Percentiles rank a stretch among this genome's conserved stretches.
These are phyloP conservation scores for Suhomyces kunorum DNA, from an alignment of 1,139 yeast genomes.

Conservation along the genomic window DNA sequence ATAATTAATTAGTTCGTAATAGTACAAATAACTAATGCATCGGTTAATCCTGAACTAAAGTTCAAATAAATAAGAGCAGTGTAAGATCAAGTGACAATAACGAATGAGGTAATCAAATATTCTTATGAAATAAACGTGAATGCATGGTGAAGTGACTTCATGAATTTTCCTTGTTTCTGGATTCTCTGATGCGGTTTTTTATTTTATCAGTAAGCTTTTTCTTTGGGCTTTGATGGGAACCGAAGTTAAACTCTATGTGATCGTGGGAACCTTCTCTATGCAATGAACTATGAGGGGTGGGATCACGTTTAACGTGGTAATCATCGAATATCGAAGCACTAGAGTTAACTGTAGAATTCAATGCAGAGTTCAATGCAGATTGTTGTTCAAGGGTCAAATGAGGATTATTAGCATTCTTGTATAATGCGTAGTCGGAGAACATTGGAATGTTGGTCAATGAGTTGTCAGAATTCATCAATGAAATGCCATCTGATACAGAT, in stretches of 20 bases:
- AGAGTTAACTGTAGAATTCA: conserved; percentile 19
- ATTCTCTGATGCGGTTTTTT: conserved; percentile 37
- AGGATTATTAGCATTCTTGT: conserved; percentile 35
- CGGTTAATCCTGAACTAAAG: neutral
- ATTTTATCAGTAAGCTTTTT: conserved; percentile 37
- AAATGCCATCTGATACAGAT: conserved; percentile 53
- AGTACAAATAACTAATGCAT: neutral
- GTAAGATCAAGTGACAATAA: no score
- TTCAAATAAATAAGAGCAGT: neutral
- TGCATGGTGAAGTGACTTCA: neutral
- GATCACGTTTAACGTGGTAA: conserved; percentile 18
- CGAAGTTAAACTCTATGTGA: conserved; percentile 42
- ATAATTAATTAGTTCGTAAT: conserved; percentile 1
- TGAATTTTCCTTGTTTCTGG: conserved; percentile 23
- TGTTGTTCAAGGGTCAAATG: conserved; percentile 27
- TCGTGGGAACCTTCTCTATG: conserved; percentile 21
- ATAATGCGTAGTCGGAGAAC: conserved; percentile 50
- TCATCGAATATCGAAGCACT: conserved; percentile 35
- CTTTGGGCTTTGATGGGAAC: conserved; percentile 11
- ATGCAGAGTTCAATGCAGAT: conserved; percentile 28
- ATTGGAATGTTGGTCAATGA: conserved; percentile 58
- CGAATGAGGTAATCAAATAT: no score
- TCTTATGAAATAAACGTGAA: neutral
- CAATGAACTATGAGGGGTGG: conserved; percentile 8
- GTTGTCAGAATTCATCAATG: conserved; percentile 53